A percentile compares a stretch with the other conserved stretches of the same genome.
Evolutionary conservation across 2,329 filamentous ascomycete genomes (phyloP).

Genomic region (Lecanoromycetidae sp.): DNA sequence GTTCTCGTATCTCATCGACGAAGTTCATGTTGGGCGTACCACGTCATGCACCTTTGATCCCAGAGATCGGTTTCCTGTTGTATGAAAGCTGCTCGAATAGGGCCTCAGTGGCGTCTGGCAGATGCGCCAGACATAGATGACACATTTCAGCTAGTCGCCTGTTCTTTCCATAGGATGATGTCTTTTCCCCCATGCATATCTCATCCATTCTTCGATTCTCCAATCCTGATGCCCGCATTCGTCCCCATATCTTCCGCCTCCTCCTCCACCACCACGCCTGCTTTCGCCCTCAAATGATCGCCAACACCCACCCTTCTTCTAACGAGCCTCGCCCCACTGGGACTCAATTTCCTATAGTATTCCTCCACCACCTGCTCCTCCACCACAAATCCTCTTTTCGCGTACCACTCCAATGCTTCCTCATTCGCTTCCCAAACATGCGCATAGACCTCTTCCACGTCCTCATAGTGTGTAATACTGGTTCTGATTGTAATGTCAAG

Average conservation of each 20-base stretch:
- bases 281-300: conserved; percentile 20
- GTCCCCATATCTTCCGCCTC: neutral
- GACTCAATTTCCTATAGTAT: conserved; percentile 49
- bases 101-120: too few species aligned
- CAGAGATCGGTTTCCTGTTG: too few species aligned
- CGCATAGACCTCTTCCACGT: conserved; percentile 41
- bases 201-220: neutral
- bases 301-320: conserved; percentile 23
- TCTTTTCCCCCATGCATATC: neutral
- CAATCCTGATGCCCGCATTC: too few species aligned
- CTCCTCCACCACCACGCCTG: neutral
- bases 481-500: conserved; percentile 32
- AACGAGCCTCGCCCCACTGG: conserved; percentile 43
- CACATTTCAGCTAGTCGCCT: too few species aligned
- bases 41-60: too few species aligned
- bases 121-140: too few species aligned
- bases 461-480: neutral
- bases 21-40: too few species aligned
- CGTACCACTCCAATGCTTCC: conserved; percentile 50
- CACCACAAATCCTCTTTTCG: conserved; percentile 42
- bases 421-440: conserved; percentile 54
- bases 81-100: too few species aligned
- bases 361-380: conserved; percentile 39
- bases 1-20: too few species aligned
- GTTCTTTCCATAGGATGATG: too few species aligned